Base-by-base conservation (phyloP, 2,329 filamentous ascomycete genomes). In the Clarireedia paspali region DNA sequence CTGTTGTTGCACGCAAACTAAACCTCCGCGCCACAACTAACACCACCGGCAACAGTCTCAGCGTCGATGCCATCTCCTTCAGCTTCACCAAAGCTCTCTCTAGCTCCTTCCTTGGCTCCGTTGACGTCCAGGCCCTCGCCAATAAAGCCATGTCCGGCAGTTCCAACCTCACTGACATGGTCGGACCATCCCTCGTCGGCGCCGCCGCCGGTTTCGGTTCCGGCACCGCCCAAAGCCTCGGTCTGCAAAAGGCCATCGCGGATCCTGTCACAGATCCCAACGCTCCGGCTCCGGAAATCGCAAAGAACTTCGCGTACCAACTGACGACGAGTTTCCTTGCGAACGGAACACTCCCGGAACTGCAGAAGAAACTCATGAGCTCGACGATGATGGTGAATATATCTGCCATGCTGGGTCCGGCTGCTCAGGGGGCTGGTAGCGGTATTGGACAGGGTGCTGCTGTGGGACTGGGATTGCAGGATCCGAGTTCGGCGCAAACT, bases 31-130 rank as follows among this genome's bases (percentile, higher is more conserved):
- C 46, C 4, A 38, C 36, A 36, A 26, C 46, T 3, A 54, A 40
- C 4, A 17, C 23, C 4, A 30, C 44, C 17, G 24, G 34, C n/a
- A 20, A 17, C 0, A 45, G 44, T 7, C 6, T 50, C 14, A 26
- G 44, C 24, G 2, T 40, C 14, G 14, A 15, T 20, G n/a, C 6
- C 2, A 17, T 50, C 23, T 39, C 53, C 30, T 55, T 17, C 34
- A 46, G 53, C n/a, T 55, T 55, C 38, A 44, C 53, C 20, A 55
- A 50, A 44, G 47, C 53, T 6, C 53, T 55, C 2, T 55, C 53
- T 12, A 55, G 53, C 26, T 55, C 53, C 6, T 55, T 55, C 26
- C 46, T 55, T 12, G 53, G 53, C 14, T 17, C 46, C 5, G 53
- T 55, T 1, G 53, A 55, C 44, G 38, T 55, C 27, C 30, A 55